phyloP scores from a whole-genome alignment of 139 green algal species.

The Chlorella sorokiniana region DNA sequence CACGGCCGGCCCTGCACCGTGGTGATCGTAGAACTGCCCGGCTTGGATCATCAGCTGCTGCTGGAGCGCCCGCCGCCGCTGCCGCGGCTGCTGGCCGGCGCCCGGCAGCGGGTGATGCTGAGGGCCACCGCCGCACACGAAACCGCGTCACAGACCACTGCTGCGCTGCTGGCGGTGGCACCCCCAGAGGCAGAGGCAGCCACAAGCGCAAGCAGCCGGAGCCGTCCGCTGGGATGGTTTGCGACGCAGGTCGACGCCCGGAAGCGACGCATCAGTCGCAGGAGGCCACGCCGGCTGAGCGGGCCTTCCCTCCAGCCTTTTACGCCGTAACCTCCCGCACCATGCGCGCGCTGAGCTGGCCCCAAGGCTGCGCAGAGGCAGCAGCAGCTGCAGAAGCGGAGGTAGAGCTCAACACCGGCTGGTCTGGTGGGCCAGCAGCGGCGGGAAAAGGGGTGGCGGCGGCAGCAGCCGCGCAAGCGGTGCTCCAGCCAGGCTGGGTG shows the following conservation, averaged over 20 bases:
- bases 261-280: too few species aligned
- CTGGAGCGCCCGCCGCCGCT: slow-evolving; percentile 47
- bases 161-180: slow-evolving; percentile 3
- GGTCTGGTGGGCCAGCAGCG: not conserved
- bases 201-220: slow-evolving; percentile 20
- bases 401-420: not conserved
- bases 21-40: slow-evolving; percentile 60
- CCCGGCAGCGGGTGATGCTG: slow-evolving; percentile 12
- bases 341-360: too few species aligned
- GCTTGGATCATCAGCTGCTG: slow-evolving; percentile 53
- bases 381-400: slow-evolving; percentile 1
- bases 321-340: too few species aligned
- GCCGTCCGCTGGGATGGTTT: not conserved
- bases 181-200: not conserved
- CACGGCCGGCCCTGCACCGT: slow-evolving; percentile 44
- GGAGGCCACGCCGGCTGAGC: not conserved
- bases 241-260: too few species aligned
- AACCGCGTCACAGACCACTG: slow-evolving; percentile 1
- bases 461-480: not conserved
- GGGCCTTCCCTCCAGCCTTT: slow-evolving; percentile 1
- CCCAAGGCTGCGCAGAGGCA: not conserved
- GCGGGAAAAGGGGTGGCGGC: not conserved
- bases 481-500: slow-evolving; percentile 6
- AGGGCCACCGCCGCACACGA: not conserved
- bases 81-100: slow-evolving; percentile 1